phyloP scores from a whole-genome alignment of 2,329 filamentous ascomycete genomes.

The Rachicladosporium sp. region DNA sequence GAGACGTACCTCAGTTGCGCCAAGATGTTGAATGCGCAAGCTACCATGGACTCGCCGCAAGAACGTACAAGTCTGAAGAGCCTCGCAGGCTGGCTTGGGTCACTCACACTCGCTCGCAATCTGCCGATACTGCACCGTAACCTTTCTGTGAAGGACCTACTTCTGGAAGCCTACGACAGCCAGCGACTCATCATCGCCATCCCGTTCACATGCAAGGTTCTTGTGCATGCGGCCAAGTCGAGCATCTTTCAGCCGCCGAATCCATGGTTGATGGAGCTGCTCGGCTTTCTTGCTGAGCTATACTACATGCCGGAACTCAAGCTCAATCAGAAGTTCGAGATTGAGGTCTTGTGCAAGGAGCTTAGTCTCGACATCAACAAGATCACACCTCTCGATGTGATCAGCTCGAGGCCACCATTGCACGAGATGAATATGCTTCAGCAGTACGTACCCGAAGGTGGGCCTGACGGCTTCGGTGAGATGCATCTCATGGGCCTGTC shows the following conservation, averaged over 20 bases:
- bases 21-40: constrained; percentile 80
- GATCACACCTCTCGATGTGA: constrained; percentile 76
- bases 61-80: constrained; percentile 88
- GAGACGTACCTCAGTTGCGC: constrained; percentile 84
- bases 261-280: constrained; percentile 95
- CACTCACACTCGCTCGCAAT: constrained; percentile 81
- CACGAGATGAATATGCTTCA: constrained; percentile 22
- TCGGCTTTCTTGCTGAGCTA: constrained; percentile 79
- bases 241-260: constrained; percentile 89
- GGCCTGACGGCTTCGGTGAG: constrained; percentile 68
- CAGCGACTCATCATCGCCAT: constrained; percentile 86
- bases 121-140: constrained; percentile 94
- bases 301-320: constrained; percentile 91
- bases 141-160: constrained; percentile 89
- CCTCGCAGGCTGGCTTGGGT: constrained; percentile 83
- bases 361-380: constrained; percentile 83
- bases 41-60: constrained; percentile 68
- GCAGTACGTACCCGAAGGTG: constrained; percentile 32
- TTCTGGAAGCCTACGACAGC: constrained; percentile 87
- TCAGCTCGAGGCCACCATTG: constrained; percentile 54
- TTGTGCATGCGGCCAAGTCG: constrained; percentile 72
- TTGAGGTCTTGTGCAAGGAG: constrained; percentile 91
- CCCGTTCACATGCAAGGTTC: constrained; percentile 92
- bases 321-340: constrained; percentile 95
- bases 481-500: constrained; percentile 57